phyloP scores from a whole-genome alignment of 305 asterid species.

The Solanum hybrid region DNA sequence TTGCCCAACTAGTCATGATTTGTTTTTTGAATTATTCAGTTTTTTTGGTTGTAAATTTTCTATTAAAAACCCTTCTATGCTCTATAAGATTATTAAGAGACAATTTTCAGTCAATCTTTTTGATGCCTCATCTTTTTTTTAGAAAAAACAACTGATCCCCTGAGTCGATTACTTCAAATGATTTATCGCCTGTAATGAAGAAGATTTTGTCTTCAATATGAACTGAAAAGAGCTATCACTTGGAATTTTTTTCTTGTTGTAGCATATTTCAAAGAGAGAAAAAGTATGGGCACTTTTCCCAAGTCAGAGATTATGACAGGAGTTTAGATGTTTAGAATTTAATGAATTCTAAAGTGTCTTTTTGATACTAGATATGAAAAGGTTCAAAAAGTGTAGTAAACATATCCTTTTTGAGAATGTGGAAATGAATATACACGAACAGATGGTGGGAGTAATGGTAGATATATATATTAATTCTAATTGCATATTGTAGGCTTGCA shows the following conservation, averaged over 20 bases:
- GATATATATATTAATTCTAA: background rate
- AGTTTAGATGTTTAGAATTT: background rate
- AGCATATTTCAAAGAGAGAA: background rate
- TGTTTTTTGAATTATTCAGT: background rate
- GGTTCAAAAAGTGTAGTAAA: background rate
- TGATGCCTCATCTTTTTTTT: background rate
- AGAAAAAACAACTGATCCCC: background rate
- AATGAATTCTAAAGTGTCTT: background rate
- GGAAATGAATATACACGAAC: background rate
- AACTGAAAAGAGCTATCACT: background rate
- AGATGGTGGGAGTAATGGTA: background rate
- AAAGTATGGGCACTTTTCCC: background rate
- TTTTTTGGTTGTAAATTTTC: background rate
- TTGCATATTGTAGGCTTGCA: background rate
- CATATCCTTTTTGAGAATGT: background rate
- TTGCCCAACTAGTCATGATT: background rate
- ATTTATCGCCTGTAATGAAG: background rate
- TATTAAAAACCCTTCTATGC: background rate
- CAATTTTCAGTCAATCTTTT: background rate
- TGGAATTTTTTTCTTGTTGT: background rate
- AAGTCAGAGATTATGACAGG: background rate
- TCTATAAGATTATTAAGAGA: background rate
- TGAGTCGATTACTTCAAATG: background rate
- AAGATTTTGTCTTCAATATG: background rate
- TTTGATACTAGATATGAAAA: background rate